Evolutionary conservation across 2,329 filamentous ascomycete genomes (phyloP), one percentile per base, ranked within the genome.

Genomic region (Fusarium verticillioides): DNA sequence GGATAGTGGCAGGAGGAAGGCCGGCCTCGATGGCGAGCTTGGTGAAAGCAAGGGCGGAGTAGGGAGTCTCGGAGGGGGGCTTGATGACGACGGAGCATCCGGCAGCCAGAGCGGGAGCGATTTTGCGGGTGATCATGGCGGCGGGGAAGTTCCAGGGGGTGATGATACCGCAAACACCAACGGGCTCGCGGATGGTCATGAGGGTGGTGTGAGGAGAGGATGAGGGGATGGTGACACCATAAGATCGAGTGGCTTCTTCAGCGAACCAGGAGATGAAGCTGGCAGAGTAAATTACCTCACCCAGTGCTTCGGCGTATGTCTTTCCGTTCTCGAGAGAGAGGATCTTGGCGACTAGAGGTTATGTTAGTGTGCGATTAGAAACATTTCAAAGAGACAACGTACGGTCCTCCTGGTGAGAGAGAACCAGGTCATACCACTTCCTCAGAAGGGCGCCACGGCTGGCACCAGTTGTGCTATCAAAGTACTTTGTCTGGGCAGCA

Each of bases 51-150:
- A 94, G 90, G 7, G 91, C 89, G 42, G 92, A 94, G 79, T 93
- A 89, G 1, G 93, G 93, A 6, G 93, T 95, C 81, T 94, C 92
- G 6, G 91, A 91, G 13, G 89, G 91, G 6, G 92, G 91, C 83
- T 94, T 94, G 34, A 89, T 87, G 30, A 95, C 86, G 88, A 95
- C 93, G 4, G 92, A 93, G 81, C 92, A 94, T 43, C 92, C 92
- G 32, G 92, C 92, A n/a, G 92, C 92, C 42, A 94, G 83, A 5
- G 89, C 89, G 8, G 89, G 83, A 5, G 81, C 84, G 26, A 83
- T 82, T 75, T 87, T 87, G 49, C 85, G 70, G 23, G 77, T 77
- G 69, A 79, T 79, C 72, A 79, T 79, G 65, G 78, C 74, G 40
- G 75, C 77, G 28, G 77, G 76, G 47, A 79, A 76, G 72, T 79